Evolutionary conservation across 1,284 basidiomycete species (phyloP), one percentile per base, ranked within the genome.

Genomic region (Ganoderma multipileum): DNA sequence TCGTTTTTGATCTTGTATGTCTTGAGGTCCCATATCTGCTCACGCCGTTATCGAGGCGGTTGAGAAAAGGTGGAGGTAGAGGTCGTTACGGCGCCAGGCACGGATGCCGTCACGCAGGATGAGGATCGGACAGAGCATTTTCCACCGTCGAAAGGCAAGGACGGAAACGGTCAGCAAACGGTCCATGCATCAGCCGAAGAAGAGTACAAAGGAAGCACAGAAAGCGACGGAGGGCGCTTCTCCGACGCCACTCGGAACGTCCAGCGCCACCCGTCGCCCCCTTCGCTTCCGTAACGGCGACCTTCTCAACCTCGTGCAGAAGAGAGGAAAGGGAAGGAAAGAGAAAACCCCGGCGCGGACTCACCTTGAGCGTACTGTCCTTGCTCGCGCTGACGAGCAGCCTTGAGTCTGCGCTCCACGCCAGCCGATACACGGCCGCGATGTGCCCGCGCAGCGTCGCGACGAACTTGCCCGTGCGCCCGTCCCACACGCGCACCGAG

Each of bases 341-440:
- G 39, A 38, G 30, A 38, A n/a, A 18, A 39, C n/a, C 9, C 36
- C 33, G 33, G 33, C 8, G 54, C 20, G 18, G 65, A 77, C 88
- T 60, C 60, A 95, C 95, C 86, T 99, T 99, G 67, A 99, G 82
- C 1, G 97, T 99, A 64, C 92, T 94, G 80, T 99, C 97, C 79
- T 98, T 99, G 79, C 94, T 96, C 2, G 97, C 97, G 71, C 94
- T 96, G 62, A 98, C 92, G 36, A 99, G 84, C 85, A 98, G 86
- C 67, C 97, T 83, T 55, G 95, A 95, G 82, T 99, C 97, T 30
- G 95, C 93, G 71, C 94, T 96, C 97, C 97, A 99, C 2, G 96
- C 92, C 23, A 99, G 83, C 36, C 97, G 85, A 79, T 99, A 99
- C 3, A 99, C 98, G 4, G 95, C 91, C 5, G 94, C 95, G 14